Evolutionary conservation across 1,139 yeast species (phyloP), one percentile per base, ranked within the genome.

Genomic region (Nakaseomyces bracarensis): DNA sequence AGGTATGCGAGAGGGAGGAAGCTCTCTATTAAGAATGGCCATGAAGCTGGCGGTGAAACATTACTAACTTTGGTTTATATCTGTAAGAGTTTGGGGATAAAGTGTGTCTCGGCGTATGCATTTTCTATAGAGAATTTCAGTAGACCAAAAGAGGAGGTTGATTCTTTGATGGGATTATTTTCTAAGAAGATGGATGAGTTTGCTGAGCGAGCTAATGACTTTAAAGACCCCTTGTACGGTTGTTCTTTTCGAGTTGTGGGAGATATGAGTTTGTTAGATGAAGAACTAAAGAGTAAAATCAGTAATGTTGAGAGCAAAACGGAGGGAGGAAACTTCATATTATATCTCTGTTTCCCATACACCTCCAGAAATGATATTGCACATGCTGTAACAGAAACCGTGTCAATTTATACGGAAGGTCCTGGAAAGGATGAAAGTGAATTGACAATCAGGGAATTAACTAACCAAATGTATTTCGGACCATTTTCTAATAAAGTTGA

Each of bases 81-180:
- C 3, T 63, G 67, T 39, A 53, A 57, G 42, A 47, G 75, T 43
- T 71, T 83, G 36, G 95, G 95, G 0, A 85, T 91, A 34, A 69
- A 75, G 48, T 76, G 78, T 46, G 85, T 87, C 16, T 83, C 96
- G 0, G 93, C 91, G 13, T 91, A 82, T 68, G 97, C 97, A 33
- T 91, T 91, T 64, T 83, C 95, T 10, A 86, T 91, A 51, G 98
- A 91, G 58, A 91, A 91, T 65, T 91, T 89, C 69, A 84, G 82
- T 57, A 72, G 98, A 50, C 77, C 85, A 45, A 69, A 74, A 42
- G 75, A 75, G 47, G 98, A 89, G 61, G 93, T 89, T 27, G 79
- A 80, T 42, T 75, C 83, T 65, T 69, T 87, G 49, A 86, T 86
- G 87, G 80, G 77, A 38, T 69, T 87, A 51, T 86, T 93, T 44